These are phyloP conservation scores for Diaporthe sp. DNA, from an alignment of 2,329 filamentous ascomycete species.

Conservation along the genomic window DNA sequence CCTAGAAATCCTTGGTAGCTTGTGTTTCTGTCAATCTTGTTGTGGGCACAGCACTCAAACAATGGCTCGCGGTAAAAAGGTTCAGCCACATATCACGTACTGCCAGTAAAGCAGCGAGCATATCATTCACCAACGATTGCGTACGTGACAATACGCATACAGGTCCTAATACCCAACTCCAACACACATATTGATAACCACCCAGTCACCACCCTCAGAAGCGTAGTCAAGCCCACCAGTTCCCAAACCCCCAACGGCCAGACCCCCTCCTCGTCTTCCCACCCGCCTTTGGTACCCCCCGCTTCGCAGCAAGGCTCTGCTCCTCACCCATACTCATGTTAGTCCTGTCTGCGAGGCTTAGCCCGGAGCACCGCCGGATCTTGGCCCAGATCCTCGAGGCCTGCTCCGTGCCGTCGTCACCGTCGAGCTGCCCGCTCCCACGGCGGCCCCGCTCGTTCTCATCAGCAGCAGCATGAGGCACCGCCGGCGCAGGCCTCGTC, in stretches of 20 bases:
- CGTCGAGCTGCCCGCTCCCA: conserved; percentile 25
- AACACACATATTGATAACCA: neutral
- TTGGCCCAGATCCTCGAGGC: conserved; percentile 39
- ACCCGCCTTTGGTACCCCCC: conserved; percentile 32
- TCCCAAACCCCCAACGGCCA: conserved; percentile 38
- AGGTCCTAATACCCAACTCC: neutral
- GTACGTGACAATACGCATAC: neutral
- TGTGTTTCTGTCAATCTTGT: neutral
- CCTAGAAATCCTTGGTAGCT: neutral
- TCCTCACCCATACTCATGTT: conserved; percentile 34
- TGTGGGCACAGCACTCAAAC: neutral
- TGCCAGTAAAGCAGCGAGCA: neutral
- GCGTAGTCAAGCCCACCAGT: conserved; percentile 37
- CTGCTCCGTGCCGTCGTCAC: neutral
- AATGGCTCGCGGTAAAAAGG: neutral
- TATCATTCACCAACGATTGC: neutral
- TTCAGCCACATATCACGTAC: neutral
- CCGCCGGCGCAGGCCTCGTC: neutral
- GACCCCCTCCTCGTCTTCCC: conserved; percentile 30
- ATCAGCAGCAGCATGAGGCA: neutral
- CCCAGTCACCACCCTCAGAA: neutral
- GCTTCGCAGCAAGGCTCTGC: conserved; percentile 11
- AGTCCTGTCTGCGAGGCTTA: conserved; percentile 38
- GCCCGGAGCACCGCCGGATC: conserved; percentile 38
- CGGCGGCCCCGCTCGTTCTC: conserved; percentile 32